Conservation (phyloP, 345 rosid genomes). For the Populus nigra region DNA sequence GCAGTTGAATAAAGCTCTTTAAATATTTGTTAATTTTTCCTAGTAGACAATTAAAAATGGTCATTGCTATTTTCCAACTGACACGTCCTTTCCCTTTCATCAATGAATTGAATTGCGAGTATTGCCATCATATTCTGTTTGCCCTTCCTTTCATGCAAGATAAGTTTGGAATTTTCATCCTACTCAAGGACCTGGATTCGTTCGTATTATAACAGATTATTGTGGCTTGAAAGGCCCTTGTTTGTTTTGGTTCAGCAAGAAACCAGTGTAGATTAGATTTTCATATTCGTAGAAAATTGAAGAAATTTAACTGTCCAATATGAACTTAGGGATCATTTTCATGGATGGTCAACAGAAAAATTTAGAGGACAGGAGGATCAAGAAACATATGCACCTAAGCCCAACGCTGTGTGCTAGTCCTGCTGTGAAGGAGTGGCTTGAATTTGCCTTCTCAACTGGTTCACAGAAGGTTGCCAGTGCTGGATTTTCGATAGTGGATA, state of each 20-base stretch:
- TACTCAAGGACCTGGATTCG: background rate
- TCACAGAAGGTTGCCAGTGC: conserved; percentile 56
- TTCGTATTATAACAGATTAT: background rate
- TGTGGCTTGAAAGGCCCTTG: background rate
- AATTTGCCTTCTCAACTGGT: conserved; percentile 55
- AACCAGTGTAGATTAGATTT: background rate
- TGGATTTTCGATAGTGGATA: conserved; percentile 47
- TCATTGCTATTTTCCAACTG: background rate
- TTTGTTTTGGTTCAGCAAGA: background rate
- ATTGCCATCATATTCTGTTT: background rate
- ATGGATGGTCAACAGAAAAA: background rate
- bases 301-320: background rate
- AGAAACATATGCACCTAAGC: conserved; percentile 34
- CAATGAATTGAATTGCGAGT: background rate
- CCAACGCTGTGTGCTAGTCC: conserved; percentile 60
- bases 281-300: background rate
- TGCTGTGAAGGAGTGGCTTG: conserved; percentile 58
- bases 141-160: background rate
- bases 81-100: background rate
- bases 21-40: background rate
- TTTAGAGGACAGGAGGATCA: background rate
- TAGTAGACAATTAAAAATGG: background rate
- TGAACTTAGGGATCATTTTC: background rate
- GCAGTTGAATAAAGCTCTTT: conserved; percentile 1
- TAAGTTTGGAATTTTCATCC: background rate